These are phyloP conservation scores for Salvia miltiorrhiza DNA, from an alignment of 257 asterid genomes.

Conservation along the genomic window DNA sequence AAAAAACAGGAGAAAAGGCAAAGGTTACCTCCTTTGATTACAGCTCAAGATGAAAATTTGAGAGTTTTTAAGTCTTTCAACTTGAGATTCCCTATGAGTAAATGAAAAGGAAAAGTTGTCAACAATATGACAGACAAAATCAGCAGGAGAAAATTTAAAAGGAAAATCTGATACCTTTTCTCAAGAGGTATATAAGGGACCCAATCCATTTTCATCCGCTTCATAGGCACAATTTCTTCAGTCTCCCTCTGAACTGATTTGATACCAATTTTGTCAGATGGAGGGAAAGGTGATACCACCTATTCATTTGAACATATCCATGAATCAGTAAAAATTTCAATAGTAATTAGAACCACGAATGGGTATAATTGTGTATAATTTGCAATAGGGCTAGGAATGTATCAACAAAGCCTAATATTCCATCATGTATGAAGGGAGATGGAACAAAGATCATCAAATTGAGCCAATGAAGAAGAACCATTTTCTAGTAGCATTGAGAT, in stretches of 20 bases:
- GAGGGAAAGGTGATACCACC: conserved; percentile 97
- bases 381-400: neutral
- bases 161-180: conserved; percentile 44
- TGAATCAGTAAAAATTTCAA: neutral
- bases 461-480: neutral
- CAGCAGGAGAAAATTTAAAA: conserved; percentile 12
- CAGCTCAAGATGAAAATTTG: conserved; percentile 83
- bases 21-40: conserved; percentile 74
- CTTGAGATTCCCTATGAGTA: conserved; percentile 71
- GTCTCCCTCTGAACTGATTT: conserved; percentile 93
- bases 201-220: conserved; percentile 99
- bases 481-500: no score
- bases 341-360: neutral
- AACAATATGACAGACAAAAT: conserved; percentile 14
- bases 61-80: conserved; percentile 81
- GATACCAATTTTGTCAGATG: conserved; percentile 95
- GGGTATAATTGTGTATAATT: no score
- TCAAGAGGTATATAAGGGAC: conserved; percentile 89
- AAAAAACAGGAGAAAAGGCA: neutral
- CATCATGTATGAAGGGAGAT: neutral
- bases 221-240: conserved; percentile 94
- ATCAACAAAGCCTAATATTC: neutral
- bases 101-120: conserved; percentile 13
- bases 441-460: conserved; percentile 6
- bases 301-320: conserved; percentile 28